Conservation (phyloP, 176 grass and related monocot genomes). For the Alopecurus myosuroides region DNA sequence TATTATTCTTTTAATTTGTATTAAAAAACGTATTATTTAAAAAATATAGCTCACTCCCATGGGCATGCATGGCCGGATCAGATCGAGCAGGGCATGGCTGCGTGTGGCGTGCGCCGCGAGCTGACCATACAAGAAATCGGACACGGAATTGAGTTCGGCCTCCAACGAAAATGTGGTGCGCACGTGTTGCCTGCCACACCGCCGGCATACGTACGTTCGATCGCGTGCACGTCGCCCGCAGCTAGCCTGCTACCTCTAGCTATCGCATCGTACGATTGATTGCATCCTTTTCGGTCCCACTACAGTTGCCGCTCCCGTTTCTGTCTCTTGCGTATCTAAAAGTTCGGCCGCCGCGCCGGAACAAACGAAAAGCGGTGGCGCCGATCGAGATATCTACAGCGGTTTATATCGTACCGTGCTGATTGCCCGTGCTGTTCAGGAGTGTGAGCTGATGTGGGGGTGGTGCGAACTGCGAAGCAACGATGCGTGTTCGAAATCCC, state of each 20-base stretch:
- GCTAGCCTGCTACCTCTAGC: background rate
- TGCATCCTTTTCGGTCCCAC: conserved; percentile 17
- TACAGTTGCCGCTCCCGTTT: background rate
- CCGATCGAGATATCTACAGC: conserved; percentile 6
- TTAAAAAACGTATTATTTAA: too few species aligned
- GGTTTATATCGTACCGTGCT: background rate
- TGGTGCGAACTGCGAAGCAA: background rate
- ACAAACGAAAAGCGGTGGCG: background rate
- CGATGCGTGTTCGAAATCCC: background rate
- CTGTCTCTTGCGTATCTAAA: background rate
- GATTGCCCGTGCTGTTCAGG: background rate
- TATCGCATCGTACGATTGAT: background rate
- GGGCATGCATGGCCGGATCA: background rate
- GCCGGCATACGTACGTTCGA: background rate
- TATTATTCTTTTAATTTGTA: too few species aligned
- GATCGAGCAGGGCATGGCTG: background rate
- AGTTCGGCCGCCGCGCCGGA: background rate
- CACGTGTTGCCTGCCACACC: background rate
- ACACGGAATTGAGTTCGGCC: background rate
- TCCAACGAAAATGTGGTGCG: background rate
- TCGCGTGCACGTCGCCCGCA: conserved; percentile 7
- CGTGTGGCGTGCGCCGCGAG: background rate
- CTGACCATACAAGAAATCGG: background rate
- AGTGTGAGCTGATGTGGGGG: background rate
- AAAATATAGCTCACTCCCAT: too few species aligned